These are phyloP conservation scores for Dillenia turbinata DNA, from an alignment of 164 flowering plant species.

Conservation along the genomic window DNA sequence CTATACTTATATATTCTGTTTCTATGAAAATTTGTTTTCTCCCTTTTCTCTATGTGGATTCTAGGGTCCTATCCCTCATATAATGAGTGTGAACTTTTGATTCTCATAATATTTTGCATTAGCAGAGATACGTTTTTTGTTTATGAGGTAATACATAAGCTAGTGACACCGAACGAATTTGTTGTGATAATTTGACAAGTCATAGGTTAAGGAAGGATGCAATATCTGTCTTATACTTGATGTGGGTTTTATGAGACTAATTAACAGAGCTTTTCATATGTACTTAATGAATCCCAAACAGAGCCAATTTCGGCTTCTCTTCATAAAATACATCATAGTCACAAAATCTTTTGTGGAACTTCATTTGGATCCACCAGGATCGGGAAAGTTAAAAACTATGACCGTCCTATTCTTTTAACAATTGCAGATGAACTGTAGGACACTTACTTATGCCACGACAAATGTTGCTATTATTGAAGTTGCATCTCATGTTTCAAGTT, in stretches of 20 bases:
- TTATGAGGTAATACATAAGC: too few relatives aligned
- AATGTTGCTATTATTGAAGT: conserved; percentile 61
- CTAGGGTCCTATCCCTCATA: too few relatives aligned
- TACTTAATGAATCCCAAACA: conserved; percentile 52
- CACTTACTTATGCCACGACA: conserved; percentile 67
- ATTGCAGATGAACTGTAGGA: conserved; percentile 30
- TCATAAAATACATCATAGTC: conserved; percentile 20
- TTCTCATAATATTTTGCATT: too few relatives aligned
- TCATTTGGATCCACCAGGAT: conserved; percentile 88
- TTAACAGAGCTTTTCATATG: conserved; percentile 9
- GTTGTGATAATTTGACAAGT: too few relatives aligned
- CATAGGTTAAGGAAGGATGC: conserved; percentile 33
- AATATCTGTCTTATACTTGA: conserved; percentile 14
- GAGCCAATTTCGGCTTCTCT: conserved; percentile 38
- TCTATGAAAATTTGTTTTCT: too few relatives aligned
- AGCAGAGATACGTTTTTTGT: too few relatives aligned
- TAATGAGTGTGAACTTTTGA: too few relatives aligned
- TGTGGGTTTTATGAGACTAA: conserved; percentile 3
- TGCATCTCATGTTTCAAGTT: conserved; percentile 40
- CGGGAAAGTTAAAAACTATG: conserved; percentile 72
- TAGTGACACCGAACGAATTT: not conserved
- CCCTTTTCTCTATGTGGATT: too few relatives aligned
- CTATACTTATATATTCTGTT: too few relatives aligned
- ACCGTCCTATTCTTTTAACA: conserved; percentile 35
- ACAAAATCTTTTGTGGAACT: conserved; percentile 39